Evolutionary conservation across 176 grass and related monocot genomes (phyloP).

Genomic region (Pontederia paniculata): DNA sequence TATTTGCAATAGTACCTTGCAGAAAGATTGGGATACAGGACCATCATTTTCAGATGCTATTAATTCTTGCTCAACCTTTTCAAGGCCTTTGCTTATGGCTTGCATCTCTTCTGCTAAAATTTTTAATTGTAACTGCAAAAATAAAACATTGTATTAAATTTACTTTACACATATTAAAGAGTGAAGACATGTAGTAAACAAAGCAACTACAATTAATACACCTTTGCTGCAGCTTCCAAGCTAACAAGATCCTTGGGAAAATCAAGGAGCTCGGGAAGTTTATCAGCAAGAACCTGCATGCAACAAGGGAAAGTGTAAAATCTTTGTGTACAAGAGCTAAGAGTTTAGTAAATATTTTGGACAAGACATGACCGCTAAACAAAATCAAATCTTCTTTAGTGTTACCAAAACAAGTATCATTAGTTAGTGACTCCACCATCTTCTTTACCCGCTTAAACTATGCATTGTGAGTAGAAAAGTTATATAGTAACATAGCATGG

Average conservation of each 20-base stretch:
- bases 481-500: too few relatives aligned
- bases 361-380: too few relatives aligned
- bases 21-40: slow-evolving; percentile 67
- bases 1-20: slow-evolving; percentile 29
- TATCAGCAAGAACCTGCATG: slow-evolving; percentile 79
- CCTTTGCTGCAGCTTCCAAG: slow-evolving; percentile 85
- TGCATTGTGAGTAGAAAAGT: too few relatives aligned
- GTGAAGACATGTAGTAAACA: slow-evolving; percentile 3
- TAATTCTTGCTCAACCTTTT: slow-evolving; percentile 97
- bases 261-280: slow-evolving; percentile 94
- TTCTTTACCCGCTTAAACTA: too few relatives aligned
- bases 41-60: slow-evolving; percentile 94
- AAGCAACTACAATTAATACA: slow-evolving; percentile 15
- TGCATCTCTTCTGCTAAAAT: slow-evolving; percentile 98
- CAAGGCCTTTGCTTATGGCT: slow-evolving; percentile 91
- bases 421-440: too few relatives aligned
- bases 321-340: neutral
- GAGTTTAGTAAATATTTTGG: neutral
- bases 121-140: slow-evolving; percentile 87
- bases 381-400: too few relatives aligned
- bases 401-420: too few relatives aligned
- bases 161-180: neutral
- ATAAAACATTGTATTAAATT: slow-evolving; percentile 21
- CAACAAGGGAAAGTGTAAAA: neutral
- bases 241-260: slow-evolving; percentile 81